Conservation (phyloP, 1,284 basidiomycete genomes). For the Caloboletus firmus region DNA sequence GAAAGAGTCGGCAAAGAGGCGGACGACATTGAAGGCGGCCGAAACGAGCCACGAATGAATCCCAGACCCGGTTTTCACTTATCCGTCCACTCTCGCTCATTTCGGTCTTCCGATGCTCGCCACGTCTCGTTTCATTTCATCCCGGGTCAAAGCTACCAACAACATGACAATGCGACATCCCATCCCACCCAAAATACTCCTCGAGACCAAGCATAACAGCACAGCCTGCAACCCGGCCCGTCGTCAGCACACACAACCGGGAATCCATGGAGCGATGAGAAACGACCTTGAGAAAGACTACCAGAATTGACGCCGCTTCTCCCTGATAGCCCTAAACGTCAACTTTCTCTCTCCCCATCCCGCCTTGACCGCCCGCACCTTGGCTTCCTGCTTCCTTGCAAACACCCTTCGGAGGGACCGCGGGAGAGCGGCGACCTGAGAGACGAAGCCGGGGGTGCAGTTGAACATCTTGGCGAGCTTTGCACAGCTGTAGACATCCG, state of each 20-base stretch:
- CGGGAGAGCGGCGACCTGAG: constrained; percentile 54
- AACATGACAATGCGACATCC: not conserved
- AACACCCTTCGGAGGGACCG: constrained; percentile 44
- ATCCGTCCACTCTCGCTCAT: constrained; percentile 3
- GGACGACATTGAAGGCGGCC: not conserved
- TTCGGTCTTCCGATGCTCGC: constrained; percentile 1
- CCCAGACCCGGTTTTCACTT: not conserved
- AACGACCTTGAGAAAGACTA: constrained; percentile 27
- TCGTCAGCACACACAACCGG: constrained; percentile 1
- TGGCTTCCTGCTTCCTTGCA: constrained; percentile 39
- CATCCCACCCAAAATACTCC: not conserved
- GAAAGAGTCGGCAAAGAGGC: not conserved
- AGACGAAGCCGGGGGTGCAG: constrained; percentile 56
- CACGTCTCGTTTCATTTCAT: not conserved
- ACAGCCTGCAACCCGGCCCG: not conserved
- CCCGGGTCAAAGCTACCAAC: not conserved
- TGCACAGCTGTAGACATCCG: constrained; percentile 48
- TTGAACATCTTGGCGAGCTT: constrained; percentile 60
- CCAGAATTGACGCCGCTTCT: constrained; percentile 61
- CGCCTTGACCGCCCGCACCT: constrained; percentile 43
- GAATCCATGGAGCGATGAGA: not conserved
- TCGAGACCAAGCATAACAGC: no score
- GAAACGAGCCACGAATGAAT: not conserved
- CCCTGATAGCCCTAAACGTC: constrained; percentile 52
- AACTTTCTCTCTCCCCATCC: constrained; percentile 62